Evolutionary conservation across 1,284 basidiomycete genomes (phyloP).

Genomic region (Ceratobasidium sp.): DNA sequence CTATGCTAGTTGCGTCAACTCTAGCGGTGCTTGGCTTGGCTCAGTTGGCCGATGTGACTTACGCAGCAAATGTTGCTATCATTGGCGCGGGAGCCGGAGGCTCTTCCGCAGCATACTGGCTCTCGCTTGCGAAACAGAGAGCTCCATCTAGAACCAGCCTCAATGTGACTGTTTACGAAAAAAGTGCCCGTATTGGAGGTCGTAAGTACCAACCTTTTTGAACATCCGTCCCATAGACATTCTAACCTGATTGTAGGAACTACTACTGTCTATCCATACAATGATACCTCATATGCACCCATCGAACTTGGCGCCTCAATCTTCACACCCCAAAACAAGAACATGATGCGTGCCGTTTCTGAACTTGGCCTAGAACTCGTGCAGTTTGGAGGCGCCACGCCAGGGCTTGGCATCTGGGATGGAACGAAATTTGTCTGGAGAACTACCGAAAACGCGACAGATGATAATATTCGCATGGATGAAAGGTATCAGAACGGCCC

Average conservation of each 20-base stretch:
- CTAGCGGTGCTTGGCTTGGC: constrained; percentile 9
- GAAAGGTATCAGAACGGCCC: constrained; percentile 38
- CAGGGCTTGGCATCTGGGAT: constrained; percentile 83
- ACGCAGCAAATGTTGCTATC: constrained; percentile 70
- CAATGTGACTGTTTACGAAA: constrained; percentile 87
- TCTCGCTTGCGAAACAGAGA: constrained; percentile 80
- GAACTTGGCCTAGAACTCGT: constrained; percentile 81
- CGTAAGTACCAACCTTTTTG: constrained; percentile 67
- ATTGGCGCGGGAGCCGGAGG: constrained; percentile 65
- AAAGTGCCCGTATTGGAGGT: constrained; percentile 82
- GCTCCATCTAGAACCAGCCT: constrained; percentile 69
- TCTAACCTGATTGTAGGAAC: constrained; percentile 66
- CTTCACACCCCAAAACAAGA: constrained; percentile 86
- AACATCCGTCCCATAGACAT: neutral
- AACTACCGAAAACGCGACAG: constrained; percentile 30
- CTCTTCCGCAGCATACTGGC: constrained; percentile 83
- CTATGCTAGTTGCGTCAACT: constrained; percentile 12
- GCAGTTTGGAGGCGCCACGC: constrained; percentile 68
- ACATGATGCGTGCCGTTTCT: constrained; percentile 83
- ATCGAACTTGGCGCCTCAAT: constrained; percentile 88
- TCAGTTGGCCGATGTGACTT: constrained; percentile 23
- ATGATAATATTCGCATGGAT: constrained; percentile 29
- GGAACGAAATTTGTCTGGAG: constrained; percentile 74
- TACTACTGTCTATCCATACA: constrained; percentile 83
- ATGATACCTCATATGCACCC: constrained; percentile 71